Percentiles rank a stretch among this genome's conserved stretches.
Conservation (phyloP, 2,329 filamentous ascomycete genomes). For the Aspergillus caelatus region DNA sequence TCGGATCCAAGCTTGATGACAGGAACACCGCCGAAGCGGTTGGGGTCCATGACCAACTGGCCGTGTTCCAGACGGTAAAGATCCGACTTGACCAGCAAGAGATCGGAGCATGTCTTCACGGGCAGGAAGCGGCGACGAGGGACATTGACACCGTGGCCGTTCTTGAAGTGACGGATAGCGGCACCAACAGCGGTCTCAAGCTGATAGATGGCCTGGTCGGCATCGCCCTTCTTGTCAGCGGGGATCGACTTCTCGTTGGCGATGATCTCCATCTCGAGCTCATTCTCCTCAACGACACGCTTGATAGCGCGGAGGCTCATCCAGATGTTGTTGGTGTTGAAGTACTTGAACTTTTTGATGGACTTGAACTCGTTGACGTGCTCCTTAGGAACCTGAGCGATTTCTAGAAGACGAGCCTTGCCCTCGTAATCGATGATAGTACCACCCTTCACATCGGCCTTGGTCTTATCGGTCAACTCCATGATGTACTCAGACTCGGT, state of each 20-base stretch:
- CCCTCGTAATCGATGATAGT: constrained; percentile 99
- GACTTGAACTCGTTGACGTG: constrained; percentile 99
- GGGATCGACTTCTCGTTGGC: constrained; percentile 98
- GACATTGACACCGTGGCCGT: constrained; percentile 98
- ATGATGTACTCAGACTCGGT: constrained; percentile 98
- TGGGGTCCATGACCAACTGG: constrained; percentile 94
- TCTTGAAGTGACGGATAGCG: constrained; percentile 97
- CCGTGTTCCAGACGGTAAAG: constrained; percentile 98
- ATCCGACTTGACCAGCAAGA: constrained; percentile 99
- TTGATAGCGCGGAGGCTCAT: constrained; percentile 97
- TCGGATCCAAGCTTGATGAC: constrained; percentile 98
- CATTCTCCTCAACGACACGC: constrained; percentile 97
- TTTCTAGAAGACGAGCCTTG: constrained; percentile 93
- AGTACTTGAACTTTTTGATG: constrained; percentile 99
- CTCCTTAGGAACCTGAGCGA: constrained; percentile 99
- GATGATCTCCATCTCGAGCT: constrained; percentile 99
- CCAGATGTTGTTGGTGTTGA: constrained; percentile 99
- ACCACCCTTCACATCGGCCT: constrained; percentile 99
- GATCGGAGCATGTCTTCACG: constrained; percentile 99
- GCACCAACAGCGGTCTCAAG: constrained; percentile 98
- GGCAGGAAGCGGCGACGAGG: constrained; percentile 97
- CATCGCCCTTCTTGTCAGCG: constrained; percentile 99
- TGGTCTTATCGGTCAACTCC: constrained; percentile 99
- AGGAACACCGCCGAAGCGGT: constrained; percentile 92
- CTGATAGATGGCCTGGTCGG: constrained; percentile 95